Base-by-base conservation (phyloP, 495 filamentous ascomycete genomes). In the Hypoxylon perforatum region DNA sequence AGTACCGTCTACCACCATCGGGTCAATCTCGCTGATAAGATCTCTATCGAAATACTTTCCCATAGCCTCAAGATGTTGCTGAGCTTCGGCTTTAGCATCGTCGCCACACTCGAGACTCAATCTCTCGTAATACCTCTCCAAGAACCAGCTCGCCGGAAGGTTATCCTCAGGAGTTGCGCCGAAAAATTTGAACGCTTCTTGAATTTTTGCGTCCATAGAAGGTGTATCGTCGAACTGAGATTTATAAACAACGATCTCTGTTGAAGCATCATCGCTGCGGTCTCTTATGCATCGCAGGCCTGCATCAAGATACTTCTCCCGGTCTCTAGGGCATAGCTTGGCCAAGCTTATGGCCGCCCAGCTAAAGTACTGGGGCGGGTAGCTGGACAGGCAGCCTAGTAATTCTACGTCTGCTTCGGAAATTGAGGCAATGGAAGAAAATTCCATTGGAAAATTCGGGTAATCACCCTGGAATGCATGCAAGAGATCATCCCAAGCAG, bases 301-400 rank as follows among this genome's bases (percentile, higher is more conserved):
- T 3, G 72, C 63, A 21, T 75, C 66, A 12, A 75, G 45, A 50
- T 65, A 70, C 18, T 42, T 21, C 46, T 75, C 61, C 6, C 72
- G 66, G 11, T 64, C 57, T 17, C 28, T 57, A 44, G 72, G 70
- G 23, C 63, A 63, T 22, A 70, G 21, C 33, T 55, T 12, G 14
- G 72, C 57, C 9, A 75, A 21, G 39, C 65, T 57, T 22, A 75
- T 61, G 39, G 69, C 69, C 1, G 72, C 69, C 72, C 72, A 75
- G 28, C 66, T 70, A 19, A 75, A 70, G 47, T 12, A 65, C 1
- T 35, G 30, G 25, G 72, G 66, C 8, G 66, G 44, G 21, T 63
- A 72, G 36, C 55, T 48, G 48, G 9, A 46, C 18, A 70, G 30
- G 41, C 72, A 75, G 10, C 72, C 72, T 30, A 75, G 36, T 8